A percentile compares a stretch with the other conserved stretches of the same genome.
These are phyloP conservation scores for Salmacisia buchloeana DNA, from an alignment of 1,284 basidiomycete genomes.

Conservation along the genomic window DNA sequence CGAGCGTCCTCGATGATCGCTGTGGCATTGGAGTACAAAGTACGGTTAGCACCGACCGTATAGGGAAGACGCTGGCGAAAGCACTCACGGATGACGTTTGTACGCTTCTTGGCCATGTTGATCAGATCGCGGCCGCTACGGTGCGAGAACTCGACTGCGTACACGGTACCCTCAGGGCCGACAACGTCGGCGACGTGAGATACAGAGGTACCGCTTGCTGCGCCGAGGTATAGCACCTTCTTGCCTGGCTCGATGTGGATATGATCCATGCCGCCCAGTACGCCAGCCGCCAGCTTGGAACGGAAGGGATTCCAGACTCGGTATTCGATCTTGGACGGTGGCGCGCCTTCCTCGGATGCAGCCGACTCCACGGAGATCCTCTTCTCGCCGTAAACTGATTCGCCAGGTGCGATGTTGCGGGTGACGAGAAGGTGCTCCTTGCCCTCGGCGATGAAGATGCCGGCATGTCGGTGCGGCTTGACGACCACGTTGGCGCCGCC, in stretches of 20 bases:
- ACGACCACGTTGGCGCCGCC: conserved; percentile 74
- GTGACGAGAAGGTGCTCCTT: conserved; percentile 98
- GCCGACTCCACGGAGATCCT: conserved; percentile 56
- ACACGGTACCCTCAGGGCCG: conserved; percentile 92
- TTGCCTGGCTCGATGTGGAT: conserved; percentile 90
- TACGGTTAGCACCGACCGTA: background rate
- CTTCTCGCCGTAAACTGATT: conserved; percentile 98
- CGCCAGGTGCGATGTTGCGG: conserved; percentile 93
- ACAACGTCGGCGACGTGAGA: conserved; percentile 98
- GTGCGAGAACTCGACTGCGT: conserved; percentile 96
- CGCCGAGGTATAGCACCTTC: conserved; percentile 96
- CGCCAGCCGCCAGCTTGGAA: conserved; percentile 91
- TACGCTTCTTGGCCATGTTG: conserved; percentile 99
- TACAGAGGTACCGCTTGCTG: conserved; percentile 90
- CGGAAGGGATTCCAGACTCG: conserved; percentile 99
- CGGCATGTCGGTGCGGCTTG: conserved; percentile 90
- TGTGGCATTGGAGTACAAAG: conserved; percentile 47
- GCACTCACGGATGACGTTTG: conserved; percentile 96
- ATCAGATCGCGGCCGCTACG: conserved; percentile 96
- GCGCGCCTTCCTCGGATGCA: conserved; percentile 60
- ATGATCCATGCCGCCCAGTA: conserved; percentile 88
- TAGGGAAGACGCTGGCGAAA: no score
- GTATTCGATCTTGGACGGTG: conserved; percentile 77
- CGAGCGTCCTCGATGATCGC: conserved; percentile 97
- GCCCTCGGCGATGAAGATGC: conserved; percentile 60